Evolutionary conservation across 1,284 basidiomycete species (phyloP).

Genomic region (Apiotrichum siamense): DNA sequence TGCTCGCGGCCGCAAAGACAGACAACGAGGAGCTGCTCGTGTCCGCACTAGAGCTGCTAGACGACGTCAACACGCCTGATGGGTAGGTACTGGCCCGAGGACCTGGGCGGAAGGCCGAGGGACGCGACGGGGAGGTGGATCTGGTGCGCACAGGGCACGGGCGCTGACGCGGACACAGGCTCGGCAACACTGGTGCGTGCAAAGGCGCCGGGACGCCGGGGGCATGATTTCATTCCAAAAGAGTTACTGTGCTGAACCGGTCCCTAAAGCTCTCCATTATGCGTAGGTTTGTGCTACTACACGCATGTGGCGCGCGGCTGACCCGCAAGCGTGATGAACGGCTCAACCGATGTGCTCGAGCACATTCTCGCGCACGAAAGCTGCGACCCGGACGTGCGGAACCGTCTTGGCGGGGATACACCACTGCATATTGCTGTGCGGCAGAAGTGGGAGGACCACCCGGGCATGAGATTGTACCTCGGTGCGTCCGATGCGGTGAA

Average conservation of each 20-base stretch:
- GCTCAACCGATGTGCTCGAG: slow-evolving; percentile 62
- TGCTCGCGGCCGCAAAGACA: slow-evolving; percentile 65
- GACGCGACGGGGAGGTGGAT: too few species aligned
- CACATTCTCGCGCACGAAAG: slow-evolving; percentile 65
- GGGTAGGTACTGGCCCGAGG: slow-evolving; percentile 53
- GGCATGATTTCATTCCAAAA: neutral
- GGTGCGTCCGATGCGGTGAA: slow-evolving; percentile 33
- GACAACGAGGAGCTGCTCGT: slow-evolving; percentile 67
- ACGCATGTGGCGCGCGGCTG: neutral
- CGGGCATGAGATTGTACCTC: slow-evolving; percentile 51
- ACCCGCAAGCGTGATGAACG: slow-evolving; percentile 45
- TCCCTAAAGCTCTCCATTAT: slow-evolving; percentile 62
- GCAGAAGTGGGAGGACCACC: slow-evolving; percentile 57
- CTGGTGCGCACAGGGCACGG: neutral
- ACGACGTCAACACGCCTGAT: slow-evolving; percentile 69
- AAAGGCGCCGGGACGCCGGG: neutral
- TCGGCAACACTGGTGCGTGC: slow-evolving; percentile 65
- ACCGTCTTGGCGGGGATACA: slow-evolving; percentile 66
- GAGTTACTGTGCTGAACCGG: neutral
- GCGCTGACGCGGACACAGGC: slow-evolving; percentile 46
- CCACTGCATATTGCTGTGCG: slow-evolving; percentile 74
- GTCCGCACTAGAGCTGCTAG: slow-evolving; percentile 56
- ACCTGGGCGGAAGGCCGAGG: neutral
- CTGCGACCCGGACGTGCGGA: slow-evolving; percentile 78
- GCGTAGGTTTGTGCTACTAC: slow-evolving; percentile 57